A percentile compares a stretch with the other conserved stretches of the same genome.
These are phyloP conservation scores for Hymenoscyphus fructigenus DNA, from an alignment of 2,329 filamentous ascomycete genomes.

Conservation along the genomic window DNA sequence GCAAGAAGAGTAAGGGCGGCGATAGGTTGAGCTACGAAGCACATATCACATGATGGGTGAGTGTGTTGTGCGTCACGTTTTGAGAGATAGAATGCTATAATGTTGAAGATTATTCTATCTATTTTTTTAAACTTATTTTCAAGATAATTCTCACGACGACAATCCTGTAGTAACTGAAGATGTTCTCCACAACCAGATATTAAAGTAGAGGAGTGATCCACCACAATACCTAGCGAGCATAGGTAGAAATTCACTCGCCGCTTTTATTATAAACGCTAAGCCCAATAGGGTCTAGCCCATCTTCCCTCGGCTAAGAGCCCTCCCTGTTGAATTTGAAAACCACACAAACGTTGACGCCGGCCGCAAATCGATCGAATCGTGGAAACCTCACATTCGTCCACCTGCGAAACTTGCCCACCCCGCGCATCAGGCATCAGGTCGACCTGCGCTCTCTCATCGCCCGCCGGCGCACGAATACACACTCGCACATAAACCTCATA, in stretches of 20 bases:
- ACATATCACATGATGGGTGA: too few species aligned
- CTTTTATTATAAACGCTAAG: not conserved
- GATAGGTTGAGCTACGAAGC: not conserved
- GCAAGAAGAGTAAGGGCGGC: not conserved
- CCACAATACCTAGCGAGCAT: too few species aligned
- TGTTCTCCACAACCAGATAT: not conserved
- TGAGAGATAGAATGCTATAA: too few species aligned
- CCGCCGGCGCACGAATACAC: not conserved
- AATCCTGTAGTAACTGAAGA: too few species aligned
- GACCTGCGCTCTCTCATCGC: slow-evolving; percentile 1
- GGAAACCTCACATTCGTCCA: slow-evolving; percentile 6
- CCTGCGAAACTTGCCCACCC: not conserved
- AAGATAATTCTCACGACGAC: too few species aligned
- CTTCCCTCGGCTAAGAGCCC: slow-evolving; percentile 4
- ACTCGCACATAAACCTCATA: not conserved
- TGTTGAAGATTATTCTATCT: too few species aligned
- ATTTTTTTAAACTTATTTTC: too few species aligned
- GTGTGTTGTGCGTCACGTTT: too few species aligned
- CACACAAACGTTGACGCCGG: slow-evolving; percentile 1
- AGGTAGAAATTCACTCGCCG: not conserved
- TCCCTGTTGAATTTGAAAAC: slow-evolving; percentile 4
- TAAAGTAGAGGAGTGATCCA: not conserved
- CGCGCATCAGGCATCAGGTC: slow-evolving; percentile 7
- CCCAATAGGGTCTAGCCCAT: not conserved
- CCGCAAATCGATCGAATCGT: slow-evolving; percentile 9